Evolutionary conservation across 306 rosid genomes (phyloP), one percentile per base, ranked within the genome.

Genomic region (Rosa persica): DNA sequence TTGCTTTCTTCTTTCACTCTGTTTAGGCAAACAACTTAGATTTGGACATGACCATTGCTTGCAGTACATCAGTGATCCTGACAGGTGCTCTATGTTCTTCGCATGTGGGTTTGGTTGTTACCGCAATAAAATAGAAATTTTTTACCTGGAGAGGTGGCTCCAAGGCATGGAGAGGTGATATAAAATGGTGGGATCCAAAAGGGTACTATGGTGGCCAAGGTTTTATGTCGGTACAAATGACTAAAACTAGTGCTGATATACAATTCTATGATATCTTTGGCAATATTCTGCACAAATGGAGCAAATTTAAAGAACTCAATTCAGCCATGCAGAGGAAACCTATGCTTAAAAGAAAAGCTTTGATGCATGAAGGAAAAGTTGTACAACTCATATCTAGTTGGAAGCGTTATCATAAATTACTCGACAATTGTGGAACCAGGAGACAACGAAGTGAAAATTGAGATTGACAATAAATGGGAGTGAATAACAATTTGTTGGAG

Each of bases 1-100:
- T 54, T 8, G 10, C 17, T 13, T 54, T n/a, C 38, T 11, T 8
- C 34, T 58, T 22, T 3, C 94, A 89, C 42, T 34, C 2, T 62
- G 54, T 67, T 49, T 86, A 93, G 93, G 93, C 76, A 76, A 84
- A 92, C 60, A 67, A 79, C 52, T 89, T 91, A 38, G 93, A 93
- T 76, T 52, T 93, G 96, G 98, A 25, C 97, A 94, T 73, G 96
- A 94, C 83, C 97, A 92, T 70, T 94, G 97, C 85, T 85, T 94
- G 74, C 84, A 94, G 76, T 97, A 92, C 81, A 86, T 89, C 12
- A 86, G 79, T 66, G 87, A 88, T 77, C 58, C 61, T 10, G 69
- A 69, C 78, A 90, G 97, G 98, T 90, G 73, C 42, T 19, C 8
- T 54, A 9, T 20, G 62, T 27, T 27, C 43, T 22, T 40, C 3